Evolutionary conservation across 2,329 filamentous ascomycete genomes (phyloP).

Genomic region (Neoarthrinium moseri): DNA sequence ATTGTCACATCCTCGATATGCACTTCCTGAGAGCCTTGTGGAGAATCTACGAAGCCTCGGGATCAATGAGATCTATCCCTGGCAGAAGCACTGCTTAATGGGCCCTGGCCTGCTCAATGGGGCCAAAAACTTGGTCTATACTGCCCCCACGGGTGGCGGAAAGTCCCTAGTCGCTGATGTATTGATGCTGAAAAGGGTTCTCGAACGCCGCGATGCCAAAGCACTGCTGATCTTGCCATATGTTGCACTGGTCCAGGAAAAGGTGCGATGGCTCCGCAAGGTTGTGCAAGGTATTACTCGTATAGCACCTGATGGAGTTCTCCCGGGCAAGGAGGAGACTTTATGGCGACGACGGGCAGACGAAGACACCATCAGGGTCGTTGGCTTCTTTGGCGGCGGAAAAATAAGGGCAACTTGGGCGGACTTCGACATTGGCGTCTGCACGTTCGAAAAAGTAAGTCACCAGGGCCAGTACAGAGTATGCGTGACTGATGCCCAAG

Average conservation of each 20-base stretch:
- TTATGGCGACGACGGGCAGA: conserved; percentile 55
- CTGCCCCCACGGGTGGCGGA: conserved; percentile 74
- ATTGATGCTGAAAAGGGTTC: conserved; percentile 68
- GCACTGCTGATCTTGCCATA: conserved; percentile 74
- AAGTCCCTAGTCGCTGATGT: conserved; percentile 75
- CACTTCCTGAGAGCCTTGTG: conserved; percentile 58
- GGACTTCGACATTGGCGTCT: conserved; percentile 76
- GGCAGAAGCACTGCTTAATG: conserved; percentile 74
- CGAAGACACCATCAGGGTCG: conserved; percentile 61
- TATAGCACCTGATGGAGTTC: conserved; percentile 29
- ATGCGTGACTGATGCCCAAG: conserved; percentile 15
- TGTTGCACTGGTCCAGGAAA: conserved; percentile 78
- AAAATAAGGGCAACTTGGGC: conserved; percentile 66
- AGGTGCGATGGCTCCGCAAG: conserved; percentile 70
- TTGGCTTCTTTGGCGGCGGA: conserved; percentile 74
- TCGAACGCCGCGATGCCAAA: conserved; percentile 63
- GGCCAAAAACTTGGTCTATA: conserved; percentile 72
- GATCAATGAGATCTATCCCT: conserved; percentile 74
- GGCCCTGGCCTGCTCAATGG: conserved; percentile 65
- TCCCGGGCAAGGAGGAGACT: conserved; percentile 31
- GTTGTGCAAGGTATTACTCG: conserved; percentile 60
- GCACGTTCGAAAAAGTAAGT: conserved; percentile 73
- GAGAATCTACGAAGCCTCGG: conserved; percentile 64
- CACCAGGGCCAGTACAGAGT: not conserved
- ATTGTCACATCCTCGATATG: conserved; percentile 63